Conservation (phyloP, 2,329 filamentous ascomycete genomes). For the Tolypocladium tundrense region DNA sequence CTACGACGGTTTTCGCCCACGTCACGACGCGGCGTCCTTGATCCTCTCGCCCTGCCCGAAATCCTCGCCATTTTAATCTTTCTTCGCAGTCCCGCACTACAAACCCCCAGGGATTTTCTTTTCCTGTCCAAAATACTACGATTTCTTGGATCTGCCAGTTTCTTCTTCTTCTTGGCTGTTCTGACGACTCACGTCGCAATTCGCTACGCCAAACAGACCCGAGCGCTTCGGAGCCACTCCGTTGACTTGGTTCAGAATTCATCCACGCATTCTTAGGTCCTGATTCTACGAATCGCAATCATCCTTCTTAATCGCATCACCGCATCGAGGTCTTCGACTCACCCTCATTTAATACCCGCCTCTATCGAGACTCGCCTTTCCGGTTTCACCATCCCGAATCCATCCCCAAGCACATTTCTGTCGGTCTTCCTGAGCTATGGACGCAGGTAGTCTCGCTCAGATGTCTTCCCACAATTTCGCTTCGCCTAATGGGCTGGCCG, state of each 20-base stretch:
- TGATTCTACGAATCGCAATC: conserved; percentile 3
- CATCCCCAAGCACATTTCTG: conserved; percentile 1
- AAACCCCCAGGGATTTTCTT: not conserved
- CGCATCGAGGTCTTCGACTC: not conserved
- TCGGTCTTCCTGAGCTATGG: conserved; percentile 47
- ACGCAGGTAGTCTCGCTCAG: conserved; percentile 98
- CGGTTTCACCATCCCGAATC: conserved; percentile 6
- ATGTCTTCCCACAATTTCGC: conserved; percentile 85
- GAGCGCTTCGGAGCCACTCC: not conserved
- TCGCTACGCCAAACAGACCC: not conserved
- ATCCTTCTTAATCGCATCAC: conserved; percentile 2
- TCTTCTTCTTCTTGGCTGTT: conserved; percentile 3
- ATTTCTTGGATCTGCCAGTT: not conserved
- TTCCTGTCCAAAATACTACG: not conserved
- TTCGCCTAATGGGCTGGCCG: conserved; percentile 60
- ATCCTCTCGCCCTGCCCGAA: not conserved
- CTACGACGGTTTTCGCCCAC: not conserved
- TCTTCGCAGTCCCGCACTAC: not conserved
- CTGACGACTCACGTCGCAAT: not conserved
- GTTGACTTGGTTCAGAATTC: not conserved
- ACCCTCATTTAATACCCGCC: not conserved
- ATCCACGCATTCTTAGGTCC: conserved; percentile 1
- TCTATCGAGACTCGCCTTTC: conserved; percentile 7
- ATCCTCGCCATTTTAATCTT: not conserved
- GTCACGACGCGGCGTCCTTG: not conserved